Conservation (phyloP, 805 yeast species). For the Lipomyces japonicus region DNA sequence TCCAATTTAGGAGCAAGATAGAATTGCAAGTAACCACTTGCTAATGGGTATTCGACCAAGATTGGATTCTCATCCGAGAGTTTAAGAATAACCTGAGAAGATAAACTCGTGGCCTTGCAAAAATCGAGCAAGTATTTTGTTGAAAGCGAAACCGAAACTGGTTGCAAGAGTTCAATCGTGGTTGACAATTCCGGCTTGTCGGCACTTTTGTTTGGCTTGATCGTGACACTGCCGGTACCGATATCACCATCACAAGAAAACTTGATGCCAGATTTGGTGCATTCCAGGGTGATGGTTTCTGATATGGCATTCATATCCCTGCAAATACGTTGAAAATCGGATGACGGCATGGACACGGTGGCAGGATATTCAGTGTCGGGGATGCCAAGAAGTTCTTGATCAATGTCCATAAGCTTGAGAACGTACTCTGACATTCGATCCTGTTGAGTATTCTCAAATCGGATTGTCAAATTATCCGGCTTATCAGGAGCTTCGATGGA, state of each 20-base stretch:
- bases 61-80: conserved; percentile 92
- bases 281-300: conserved; percentile 80
- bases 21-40: conserved; percentile 90
- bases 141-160: conserved; percentile 87
- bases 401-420: conserved; percentile 91
- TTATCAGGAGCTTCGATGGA: conserved; percentile 86
- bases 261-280: conserved; percentile 88
- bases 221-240: conserved; percentile 79
- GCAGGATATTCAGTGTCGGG: conserved; percentile 93
- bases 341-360: conserved; percentile 78
- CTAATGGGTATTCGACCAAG: conserved; percentile 82
- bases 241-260: conserved; percentile 88
- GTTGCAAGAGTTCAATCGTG: conserved; percentile 72
- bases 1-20: conserved; percentile 97
- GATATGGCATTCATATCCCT: conserved; percentile 82
- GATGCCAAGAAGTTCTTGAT: conserved; percentile 86
- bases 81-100: conserved; percentile 74
- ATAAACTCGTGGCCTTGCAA: conserved; percentile 80
- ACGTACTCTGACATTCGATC: conserved; percentile 91
- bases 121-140: conserved; percentile 86
- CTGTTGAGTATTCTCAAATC: conserved; percentile 86
- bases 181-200: conserved; percentile 75
- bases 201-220: conserved; percentile 78
- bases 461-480: conserved; percentile 72
- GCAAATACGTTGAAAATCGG: conserved; percentile 83